Evolutionary conservation across 2,329 filamentous ascomycete genomes (phyloP), one percentile per base, ranked within the genome.

Genomic region (Alternaria incomplexa): DNA sequence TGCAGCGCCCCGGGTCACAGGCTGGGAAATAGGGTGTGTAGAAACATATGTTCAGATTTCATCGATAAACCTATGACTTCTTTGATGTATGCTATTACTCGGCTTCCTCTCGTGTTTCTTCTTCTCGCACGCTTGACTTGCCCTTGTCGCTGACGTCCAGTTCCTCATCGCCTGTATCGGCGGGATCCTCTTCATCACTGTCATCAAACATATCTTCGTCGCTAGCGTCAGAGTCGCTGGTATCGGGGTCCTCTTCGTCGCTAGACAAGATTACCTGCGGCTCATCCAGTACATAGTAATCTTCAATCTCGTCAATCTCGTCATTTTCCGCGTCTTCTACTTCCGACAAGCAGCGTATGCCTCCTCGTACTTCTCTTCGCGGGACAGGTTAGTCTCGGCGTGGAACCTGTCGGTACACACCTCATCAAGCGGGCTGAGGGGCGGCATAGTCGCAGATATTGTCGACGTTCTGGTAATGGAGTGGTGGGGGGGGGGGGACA

Each of bases 1-100:
- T 63, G 68, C 67, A 68, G 61, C 53, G 52, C 55, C 58, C 60
- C 52, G 53, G 17, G 50, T 15, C 46, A 56, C 53, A n/a, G 30
- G 25, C 17, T 46, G n/a, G 43, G 48, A 48, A 30, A 43, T 20
- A 52, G 47, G 28, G 64, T 6, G 22, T 40, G 57, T 59, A 60
- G 36, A 20, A 56, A 20, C 13, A 30, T 51, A 28, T 57, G 8
- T 28, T 44, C 20, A 36, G 30, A 20, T 36, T 40, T 52, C 30
- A 40, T 52, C 20, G 23, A 40, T 22, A 40, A 52, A 20, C 30
- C 6, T 36, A n/a, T 52, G 32, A 40, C 20, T 30, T 52, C 3
- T 40, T 40, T 10, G 15, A 43, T 30, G 23, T 23, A 22, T 4
- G 32, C 1, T 36, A 4, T 36, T 36, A 36, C 32, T 36, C 32